Percentiles rank a stretch among this genome's conserved stretches.
Evolutionary conservation across 2,329 filamentous ascomycete species (phyloP).

Genomic region (Dothidotthia symphoricarpi): DNA sequence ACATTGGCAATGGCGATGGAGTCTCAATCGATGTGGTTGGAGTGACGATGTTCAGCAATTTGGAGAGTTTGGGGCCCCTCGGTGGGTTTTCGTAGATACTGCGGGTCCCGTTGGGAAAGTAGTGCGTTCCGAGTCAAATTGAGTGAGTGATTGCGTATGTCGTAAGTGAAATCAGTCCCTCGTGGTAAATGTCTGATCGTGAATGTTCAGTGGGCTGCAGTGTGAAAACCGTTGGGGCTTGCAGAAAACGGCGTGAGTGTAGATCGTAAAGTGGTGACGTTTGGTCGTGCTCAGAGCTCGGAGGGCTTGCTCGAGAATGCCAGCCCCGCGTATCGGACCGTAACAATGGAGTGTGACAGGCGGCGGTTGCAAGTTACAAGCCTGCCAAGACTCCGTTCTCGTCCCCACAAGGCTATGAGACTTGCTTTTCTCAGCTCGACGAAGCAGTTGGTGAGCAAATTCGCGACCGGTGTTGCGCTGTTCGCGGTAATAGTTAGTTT

Average conservation of each 20-base stretch:
- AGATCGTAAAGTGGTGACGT: constrained; percentile 7
- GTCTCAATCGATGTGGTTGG: constrained; percentile 9
- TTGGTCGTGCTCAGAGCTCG: constrained; percentile 8
- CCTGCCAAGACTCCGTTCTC: constrained; percentile 10
- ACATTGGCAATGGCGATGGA: constrained; percentile 52
- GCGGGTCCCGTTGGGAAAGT: constrained; percentile 8
- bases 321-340: constrained; percentile 10
- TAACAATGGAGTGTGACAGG: constrained; percentile 3
- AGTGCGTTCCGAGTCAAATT: constrained; percentile 17
- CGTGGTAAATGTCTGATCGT: too few species aligned
- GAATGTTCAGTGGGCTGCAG: too few species aligned
- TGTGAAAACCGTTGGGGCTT: too few species aligned
- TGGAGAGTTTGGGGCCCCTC: constrained; percentile 5
- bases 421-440: too few species aligned
- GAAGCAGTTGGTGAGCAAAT: too few species aligned
- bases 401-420: too few species aligned
- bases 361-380: too few species aligned
- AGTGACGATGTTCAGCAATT: constrained; percentile 12
- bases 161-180: too few species aligned
- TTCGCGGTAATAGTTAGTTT: not conserved
- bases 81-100: constrained; percentile 18
- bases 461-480: not conserved
- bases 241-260: too few species aligned
- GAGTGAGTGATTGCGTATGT: constrained; percentile 16
- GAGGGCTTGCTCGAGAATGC: constrained; percentile 11